Percentiles rank a stretch among this genome's conserved stretches.
phyloP scores from a whole-genome alignment of 2,329 filamentous ascomycete genomes.

The Ustulina deusta region DNA sequence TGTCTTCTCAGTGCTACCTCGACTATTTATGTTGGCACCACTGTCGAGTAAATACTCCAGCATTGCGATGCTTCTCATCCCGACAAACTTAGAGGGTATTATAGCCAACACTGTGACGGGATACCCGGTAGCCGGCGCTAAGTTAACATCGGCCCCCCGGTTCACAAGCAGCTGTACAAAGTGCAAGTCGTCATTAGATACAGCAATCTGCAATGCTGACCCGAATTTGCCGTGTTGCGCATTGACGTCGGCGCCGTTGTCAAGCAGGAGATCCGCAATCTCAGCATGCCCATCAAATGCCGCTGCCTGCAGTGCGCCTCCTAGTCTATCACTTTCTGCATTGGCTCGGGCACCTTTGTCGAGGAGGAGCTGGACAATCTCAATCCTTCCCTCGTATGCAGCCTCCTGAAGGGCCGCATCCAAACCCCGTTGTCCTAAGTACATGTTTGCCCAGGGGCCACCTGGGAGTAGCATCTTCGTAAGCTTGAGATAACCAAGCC shows the following conservation, averaged over 20 bases:
- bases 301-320: background rate
- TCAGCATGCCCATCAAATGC: background rate
- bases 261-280: conserved; percentile 1
- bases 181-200: background rate
- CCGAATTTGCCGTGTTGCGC: background rate
- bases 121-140: background rate
- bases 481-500: background rate
- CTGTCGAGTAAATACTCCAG: conserved; percentile 2
- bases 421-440: background rate
- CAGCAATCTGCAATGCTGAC: conserved; percentile 5
- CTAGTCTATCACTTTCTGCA: background rate
- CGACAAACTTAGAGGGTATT: background rate
- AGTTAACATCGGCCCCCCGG: conserved; percentile 2
- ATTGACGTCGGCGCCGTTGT: conserved; percentile 4
- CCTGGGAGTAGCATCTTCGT: conserved; percentile 4
- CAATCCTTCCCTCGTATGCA: background rate
- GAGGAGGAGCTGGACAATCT: background rate
- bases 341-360: background rate
- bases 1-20: background rate
- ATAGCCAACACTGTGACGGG: background rate
- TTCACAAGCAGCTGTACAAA: conserved; percentile 4
- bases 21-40: conserved; percentile 9
- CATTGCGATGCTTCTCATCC: background rate
- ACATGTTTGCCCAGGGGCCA: background rate
- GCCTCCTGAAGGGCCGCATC: conserved; percentile 1